Conservation (phyloP, 305 asterid species). For the Rubia occidens region DNA sequence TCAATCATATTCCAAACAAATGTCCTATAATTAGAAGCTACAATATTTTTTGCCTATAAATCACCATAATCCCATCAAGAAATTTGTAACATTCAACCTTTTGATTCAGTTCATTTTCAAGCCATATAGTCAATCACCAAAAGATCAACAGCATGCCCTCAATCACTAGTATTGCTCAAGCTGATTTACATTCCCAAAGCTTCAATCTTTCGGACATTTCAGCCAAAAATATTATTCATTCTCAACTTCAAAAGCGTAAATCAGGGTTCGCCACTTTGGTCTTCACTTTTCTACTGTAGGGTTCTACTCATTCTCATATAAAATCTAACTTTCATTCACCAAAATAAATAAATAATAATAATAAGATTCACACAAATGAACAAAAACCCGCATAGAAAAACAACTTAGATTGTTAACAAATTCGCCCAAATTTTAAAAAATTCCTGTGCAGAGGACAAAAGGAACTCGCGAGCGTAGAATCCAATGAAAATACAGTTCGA, state of each 20-base stretch:
- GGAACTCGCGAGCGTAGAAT: too few species aligned
- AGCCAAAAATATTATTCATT: neutral
- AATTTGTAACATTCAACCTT: neutral
- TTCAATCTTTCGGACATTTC: neutral
- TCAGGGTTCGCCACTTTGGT: neutral
- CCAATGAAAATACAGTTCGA: neutral
- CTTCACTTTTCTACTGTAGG: neutral
- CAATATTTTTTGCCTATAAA: neutral
- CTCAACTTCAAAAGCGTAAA: neutral
- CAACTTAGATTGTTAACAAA: too few species aligned
- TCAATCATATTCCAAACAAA: neutral
- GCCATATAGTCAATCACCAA: neutral
- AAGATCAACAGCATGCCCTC: neutral
- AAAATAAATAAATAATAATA: neutral
- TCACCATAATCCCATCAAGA: neutral
- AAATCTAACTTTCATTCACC: neutral
- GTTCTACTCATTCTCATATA: neutral
- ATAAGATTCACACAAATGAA: neutral
- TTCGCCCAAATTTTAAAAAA: too few species aligned
- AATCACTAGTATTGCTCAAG: neutral
- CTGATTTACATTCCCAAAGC: neutral
- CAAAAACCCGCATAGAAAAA: neutral
- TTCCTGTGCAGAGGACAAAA: neutral
- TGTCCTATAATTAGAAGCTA: neutral
- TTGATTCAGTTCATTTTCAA: neutral